Evolutionary conservation across 371 early-diverging fungal genomes (phyloP), one percentile per base, ranked within the genome.

Genomic region (Zychaea mexicana): DNA sequence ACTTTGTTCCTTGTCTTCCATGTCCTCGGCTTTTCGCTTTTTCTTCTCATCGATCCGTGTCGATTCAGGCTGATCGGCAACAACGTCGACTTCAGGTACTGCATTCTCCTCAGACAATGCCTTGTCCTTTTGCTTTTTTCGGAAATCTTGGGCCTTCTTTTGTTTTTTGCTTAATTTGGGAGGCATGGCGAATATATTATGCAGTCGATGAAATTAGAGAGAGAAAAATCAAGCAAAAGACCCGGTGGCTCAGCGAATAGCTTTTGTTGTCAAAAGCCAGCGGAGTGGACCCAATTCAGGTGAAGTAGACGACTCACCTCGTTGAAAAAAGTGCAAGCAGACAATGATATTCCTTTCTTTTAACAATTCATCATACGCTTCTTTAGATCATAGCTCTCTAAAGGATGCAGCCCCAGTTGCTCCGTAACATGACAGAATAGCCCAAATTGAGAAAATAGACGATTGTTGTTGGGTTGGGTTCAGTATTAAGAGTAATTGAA

Each of bases 121-220:
- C 36, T 73, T 66, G 27, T 77, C 79, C 67, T 87, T 88, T 57
- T 73, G 71, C 65, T 83, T 83, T 67, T 88, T 82, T 21, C 85
- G 79, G 68, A 90, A 90, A 39, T 83, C 83, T 31, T 69, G 66
- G 0, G 90, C 81, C 74, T 90, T 90, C 62, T 83, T 73, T 67
- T 90, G 88, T 66, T 86, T 85, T 62, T 90, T 90, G 38, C 88
- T 81, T 60, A 87, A 73, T 64, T 89, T 87, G 64, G 49, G 49
- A 10, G 49, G 49, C 49, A 49, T 49, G 24, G 13, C 27, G 78
- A 77, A 22, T 56, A 68, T 78, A 78, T 81, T 61, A 26, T 64
- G 47, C 30, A n/a, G n/a, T n/a, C n/a, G n/a, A n/a, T 13, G 26
- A 27, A 22, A 21, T 1, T 13, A 39, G 26, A 60, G 31, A 49